Evolutionary conservation across 345 rosid species (phyloP), one percentile per base, ranked within the genome.

Genomic region (Aegle marmelos): DNA sequence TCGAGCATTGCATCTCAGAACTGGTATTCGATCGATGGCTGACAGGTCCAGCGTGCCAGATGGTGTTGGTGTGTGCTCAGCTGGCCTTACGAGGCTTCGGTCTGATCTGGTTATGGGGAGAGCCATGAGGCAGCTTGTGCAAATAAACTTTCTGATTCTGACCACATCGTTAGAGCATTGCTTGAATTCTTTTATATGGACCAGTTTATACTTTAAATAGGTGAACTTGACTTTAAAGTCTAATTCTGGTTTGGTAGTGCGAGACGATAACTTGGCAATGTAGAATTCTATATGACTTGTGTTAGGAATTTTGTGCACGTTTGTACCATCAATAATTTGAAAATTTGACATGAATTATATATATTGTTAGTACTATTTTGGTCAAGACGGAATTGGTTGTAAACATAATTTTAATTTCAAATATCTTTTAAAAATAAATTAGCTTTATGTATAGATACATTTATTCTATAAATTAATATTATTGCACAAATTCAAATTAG

Each of bases 1-100:
- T 72, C 91, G 81, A 11, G 88, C 85, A 66, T 85, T 82, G 90
- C 91, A 88, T 80, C 86, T 82, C 0, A 91, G 85, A 57, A 84
- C 89, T 11, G 79, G 86, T n/a, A 85, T 77, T 75, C 81, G 81
- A 54, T 91, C 91, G 3, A 89, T 88, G 75, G 75, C 70, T 1
- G 92, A 89, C 62, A 91, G 85, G 13, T 89, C 85, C 61, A 89
- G 82, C 1, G 72, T 65, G 30, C 41, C 80, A 0, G 72, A 75
- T 4, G 89, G 88, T 21, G 94, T 88, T 4, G 88, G 88, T 25
- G 92, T 88, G 28, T 72, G 70, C 66, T 80, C 82, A 11, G 70
- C 76, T 39, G 91, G 91, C 56, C 24, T 70, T 22, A 88, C 82
- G 3, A 91, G 75, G 71, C 81, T 68, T 68, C 85, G 67, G 2